A percentile compares a stretch with the other conserved stretches of the same genome.
Conservation (phyloP, 805 yeast genomes). For the Schwanniomyces vanrijiae region DNA sequence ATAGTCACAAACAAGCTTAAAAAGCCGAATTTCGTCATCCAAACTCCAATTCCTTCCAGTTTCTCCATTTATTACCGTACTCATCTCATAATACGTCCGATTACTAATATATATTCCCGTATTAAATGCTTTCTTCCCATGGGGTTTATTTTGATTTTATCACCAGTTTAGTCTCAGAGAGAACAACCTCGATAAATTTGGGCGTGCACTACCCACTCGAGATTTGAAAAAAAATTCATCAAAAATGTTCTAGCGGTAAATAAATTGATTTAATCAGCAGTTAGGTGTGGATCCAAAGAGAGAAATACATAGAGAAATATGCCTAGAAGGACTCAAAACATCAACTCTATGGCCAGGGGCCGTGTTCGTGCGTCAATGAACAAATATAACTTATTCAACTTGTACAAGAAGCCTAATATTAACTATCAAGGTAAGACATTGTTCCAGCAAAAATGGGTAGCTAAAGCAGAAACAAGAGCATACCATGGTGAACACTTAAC, state of each 20-base stretch:
- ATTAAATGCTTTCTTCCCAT: too few relatives aligned
- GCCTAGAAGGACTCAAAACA: constrained; percentile 62
- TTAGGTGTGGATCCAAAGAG: neutral
- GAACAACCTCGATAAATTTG: neutral
- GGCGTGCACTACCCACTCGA: neutral
- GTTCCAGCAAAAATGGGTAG: constrained; percentile 87
- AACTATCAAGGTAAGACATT: constrained; percentile 62
- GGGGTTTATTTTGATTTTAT: neutral
- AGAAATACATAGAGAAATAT: constrained; percentile 24
- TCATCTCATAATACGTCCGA: constrained; percentile 1
- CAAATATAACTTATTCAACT: constrained; percentile 85
- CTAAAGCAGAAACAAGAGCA: constrained; percentile 89
- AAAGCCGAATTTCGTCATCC: constrained; percentile 62
- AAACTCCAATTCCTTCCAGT: constrained; percentile 47
- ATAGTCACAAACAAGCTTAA: constrained; percentile 60
- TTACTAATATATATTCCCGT: neutral
- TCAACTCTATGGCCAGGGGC: constrained; percentile 63
- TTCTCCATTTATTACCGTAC: neutral
- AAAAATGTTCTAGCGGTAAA: neutral
- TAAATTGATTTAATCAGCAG: neutral
- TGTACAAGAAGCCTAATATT: constrained; percentile 68
- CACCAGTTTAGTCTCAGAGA: too few relatives aligned
- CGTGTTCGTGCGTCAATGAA: constrained; percentile 87
- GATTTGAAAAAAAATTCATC: constrained; percentile 1
- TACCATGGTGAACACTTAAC: constrained; percentile 94